phyloP scores from a whole-genome alignment of 306 rosid genomes.

The Cicer cuneatum region DNA sequence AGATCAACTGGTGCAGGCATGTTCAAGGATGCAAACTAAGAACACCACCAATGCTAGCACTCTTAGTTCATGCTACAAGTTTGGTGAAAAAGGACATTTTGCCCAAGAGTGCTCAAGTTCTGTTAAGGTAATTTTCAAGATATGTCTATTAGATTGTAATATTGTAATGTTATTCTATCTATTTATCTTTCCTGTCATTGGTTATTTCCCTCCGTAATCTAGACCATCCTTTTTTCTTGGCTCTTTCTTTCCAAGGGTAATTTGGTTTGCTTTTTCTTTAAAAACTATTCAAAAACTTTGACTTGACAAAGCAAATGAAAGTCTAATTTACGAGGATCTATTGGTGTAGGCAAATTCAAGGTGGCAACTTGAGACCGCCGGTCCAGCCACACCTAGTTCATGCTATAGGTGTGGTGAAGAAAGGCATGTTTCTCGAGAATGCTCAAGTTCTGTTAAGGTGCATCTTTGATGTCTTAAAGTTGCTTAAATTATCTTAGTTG shows the following conservation, averaged over 20 bases:
- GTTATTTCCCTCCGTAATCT: background rate
- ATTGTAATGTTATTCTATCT: background rate
- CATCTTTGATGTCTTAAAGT: conserved; percentile 1
- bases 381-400: conserved; percentile 56
- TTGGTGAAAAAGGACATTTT: conserved; percentile 85
- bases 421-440: conserved; percentile 93
- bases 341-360: conserved; percentile 65
- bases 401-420: conserved; percentile 84
- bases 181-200: background rate
- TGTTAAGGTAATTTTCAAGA: conserved; percentile 28
- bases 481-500: background rate
- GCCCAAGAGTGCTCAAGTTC: conserved; percentile 78
- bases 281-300: background rate
- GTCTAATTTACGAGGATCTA: conserved; percentile 5
- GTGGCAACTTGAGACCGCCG: conserved; percentile 55
- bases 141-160: background rate
- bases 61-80: conserved; percentile 68
- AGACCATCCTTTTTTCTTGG: background rate
- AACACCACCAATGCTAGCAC: conserved; percentile 47
- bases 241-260: background rate
- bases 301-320: background rate
- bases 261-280: background rate
- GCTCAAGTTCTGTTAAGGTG: conserved; percentile 61
- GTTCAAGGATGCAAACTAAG: conserved; percentile 60
- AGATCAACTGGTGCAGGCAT: conserved; percentile 58